Conservation (phyloP, 495 filamentous ascomycete species). For the Hypoxylon rickii region DNA sequence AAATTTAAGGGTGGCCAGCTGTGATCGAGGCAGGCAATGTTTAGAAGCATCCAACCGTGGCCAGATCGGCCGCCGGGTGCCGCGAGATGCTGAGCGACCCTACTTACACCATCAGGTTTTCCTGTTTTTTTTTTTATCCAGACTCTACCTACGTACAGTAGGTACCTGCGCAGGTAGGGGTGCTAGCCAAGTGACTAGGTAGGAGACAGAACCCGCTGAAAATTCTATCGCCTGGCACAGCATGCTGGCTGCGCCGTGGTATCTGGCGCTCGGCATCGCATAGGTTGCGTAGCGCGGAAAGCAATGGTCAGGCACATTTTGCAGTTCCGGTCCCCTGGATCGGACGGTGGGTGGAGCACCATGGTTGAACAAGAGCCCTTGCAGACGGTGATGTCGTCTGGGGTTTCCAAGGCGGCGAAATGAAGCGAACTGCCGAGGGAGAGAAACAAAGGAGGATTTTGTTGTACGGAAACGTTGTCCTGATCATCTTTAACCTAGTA, state of each 20-base stretch:
- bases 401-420: neutral
- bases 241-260: constrained; percentile 17
- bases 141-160: no score
- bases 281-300: constrained; percentile 13
- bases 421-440: neutral
- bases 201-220: neutral
- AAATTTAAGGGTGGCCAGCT: constrained; percentile 30
- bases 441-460: neutral
- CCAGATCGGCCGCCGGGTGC: constrained; percentile 30
- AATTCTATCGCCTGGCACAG: constrained; percentile 18
- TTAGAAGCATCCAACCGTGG: constrained; percentile 29
- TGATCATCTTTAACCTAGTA: no score
- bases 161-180: constrained; percentile 1
- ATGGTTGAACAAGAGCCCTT: neutral
- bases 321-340: constrained; percentile 15
- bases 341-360: constrained; percentile 1
- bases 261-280: constrained; percentile 8
- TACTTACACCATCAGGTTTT: constrained; percentile 14
- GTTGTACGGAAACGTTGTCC: neutral
- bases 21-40: constrained; percentile 27
- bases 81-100: constrained; percentile 28
- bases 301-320: constrained; percentile 10
- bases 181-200: neutral
- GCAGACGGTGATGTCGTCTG: neutral
- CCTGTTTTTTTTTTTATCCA: no score